Evolutionary conservation across 441 rosid species (phyloP), one percentile per base, ranked within the genome.

Genomic region (Croton laevigatus): DNA sequence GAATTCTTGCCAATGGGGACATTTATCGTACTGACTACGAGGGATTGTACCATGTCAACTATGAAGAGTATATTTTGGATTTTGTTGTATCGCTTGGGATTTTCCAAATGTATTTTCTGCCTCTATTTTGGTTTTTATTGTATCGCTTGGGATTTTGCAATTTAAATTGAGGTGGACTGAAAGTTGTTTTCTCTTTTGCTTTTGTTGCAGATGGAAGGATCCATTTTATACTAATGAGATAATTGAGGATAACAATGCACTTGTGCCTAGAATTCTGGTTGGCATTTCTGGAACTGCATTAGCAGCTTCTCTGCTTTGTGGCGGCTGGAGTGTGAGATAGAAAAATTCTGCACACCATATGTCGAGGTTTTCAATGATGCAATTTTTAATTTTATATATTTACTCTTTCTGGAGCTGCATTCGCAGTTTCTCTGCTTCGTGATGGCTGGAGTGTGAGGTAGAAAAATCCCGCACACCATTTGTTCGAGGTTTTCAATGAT

Each of bases 251-350:
- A 74, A 80, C 75, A 79, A 27, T 46, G 59, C 53, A 32, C 70
- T 84, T 77, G 83, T 91, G 71, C 88, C 98, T 38, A 89, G 80
- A 84, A 86, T 95, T 71, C 98, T 98, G 37, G 83, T 69, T 59
- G 98, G 96, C 81, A 91, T 95, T 70, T 95, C 98, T 55, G 99
- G 97, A 84, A 95, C 98, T 36, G 94, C 98, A 32, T 77, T 95
- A 73, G 99, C 99, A 40, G 97, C 99, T 72, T 92, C 98, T 66
- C 86, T 95, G 78, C 81, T 95, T 76, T 97, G 98, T 67, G 99
- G 93, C 77, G 99, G 99, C 62, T 95, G 99, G 99, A 95, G 99
- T 85, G 99, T 95, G 79, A 88, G 97, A 85, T 66, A 32, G 37
- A 32, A n/a, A 32, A 72, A 55, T 37, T 60, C 46, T 75, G 23